Conservation (phyloP, 352 stramenopile species). For the Plasmopara muralis region DNA sequence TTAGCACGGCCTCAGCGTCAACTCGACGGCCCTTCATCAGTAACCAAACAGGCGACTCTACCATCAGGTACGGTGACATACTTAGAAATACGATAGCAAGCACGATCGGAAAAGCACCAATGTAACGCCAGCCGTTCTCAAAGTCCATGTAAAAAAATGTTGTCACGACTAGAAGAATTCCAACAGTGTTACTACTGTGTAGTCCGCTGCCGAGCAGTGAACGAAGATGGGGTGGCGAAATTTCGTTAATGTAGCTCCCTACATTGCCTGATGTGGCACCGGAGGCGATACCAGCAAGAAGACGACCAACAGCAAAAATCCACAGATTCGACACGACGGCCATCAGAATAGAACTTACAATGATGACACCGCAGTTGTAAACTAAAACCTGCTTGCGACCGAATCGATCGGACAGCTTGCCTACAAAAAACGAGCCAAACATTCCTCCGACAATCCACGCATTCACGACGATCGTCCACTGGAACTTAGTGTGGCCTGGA, state of each 20-base stretch:
- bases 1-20: slow-evolving; percentile 30
- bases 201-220: slow-evolving; percentile 29
- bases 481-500: slow-evolving; percentile 31
- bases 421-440: slow-evolving; percentile 31
- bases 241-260: slow-evolving; percentile 41
- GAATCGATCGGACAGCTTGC: slow-evolving; percentile 28
- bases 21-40: slow-evolving; percentile 27
- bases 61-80: slow-evolving; percentile 40
- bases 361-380: slow-evolving; percentile 38
- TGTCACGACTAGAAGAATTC: slow-evolving; percentile 35
- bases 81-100: slow-evolving; percentile 38
- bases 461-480: slow-evolving; percentile 44
- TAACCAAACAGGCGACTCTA: slow-evolving; percentile 46
- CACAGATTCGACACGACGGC: slow-evolving; percentile 23
- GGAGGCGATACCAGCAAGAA: slow-evolving; percentile 47
- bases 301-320: slow-evolving; percentile 35
- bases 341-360: slow-evolving; percentile 28
- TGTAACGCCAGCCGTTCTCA: slow-evolving; percentile 46
- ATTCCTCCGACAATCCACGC: slow-evolving; percentile 48
- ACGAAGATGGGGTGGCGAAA: slow-evolving; percentile 37
- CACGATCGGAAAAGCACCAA: slow-evolving; percentile 50
- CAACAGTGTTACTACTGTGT: slow-evolving; percentile 34
- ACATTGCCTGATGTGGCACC: slow-evolving; percentile 36
- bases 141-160: slow-evolving; percentile 56
- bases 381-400: slow-evolving; percentile 40